These are phyloP conservation scores for Aspergillus carbonarius DNA, from an alignment of 2,329 filamentous ascomycete species.

Conservation along the genomic window DNA sequence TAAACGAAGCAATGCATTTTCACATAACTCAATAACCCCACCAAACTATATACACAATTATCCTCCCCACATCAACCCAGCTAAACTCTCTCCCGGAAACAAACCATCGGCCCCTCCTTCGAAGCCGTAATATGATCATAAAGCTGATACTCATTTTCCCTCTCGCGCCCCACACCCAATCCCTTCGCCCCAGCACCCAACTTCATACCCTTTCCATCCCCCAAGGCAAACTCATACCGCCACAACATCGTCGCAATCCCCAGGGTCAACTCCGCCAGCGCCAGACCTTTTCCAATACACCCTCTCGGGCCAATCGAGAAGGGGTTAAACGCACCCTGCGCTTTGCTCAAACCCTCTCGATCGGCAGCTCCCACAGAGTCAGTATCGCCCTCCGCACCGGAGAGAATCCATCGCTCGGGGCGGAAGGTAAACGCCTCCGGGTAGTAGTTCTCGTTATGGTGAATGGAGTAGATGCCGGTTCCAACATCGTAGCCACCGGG, in stretches of 20 bases:
- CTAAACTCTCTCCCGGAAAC: neutral
- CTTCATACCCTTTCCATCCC: neutral
- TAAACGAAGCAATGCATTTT: neutral
- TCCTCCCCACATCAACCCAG: neutral
- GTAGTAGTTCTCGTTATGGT: constrained; percentile 35
- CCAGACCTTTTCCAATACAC: constrained; percentile 28
- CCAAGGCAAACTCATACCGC: neutral
- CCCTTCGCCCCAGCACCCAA: neutral
- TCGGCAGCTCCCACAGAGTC: neutral
- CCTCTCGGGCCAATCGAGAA: constrained; percentile 26
- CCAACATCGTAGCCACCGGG: constrained; percentile 35
- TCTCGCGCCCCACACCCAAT: neutral
- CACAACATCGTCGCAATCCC: constrained; percentile 19
- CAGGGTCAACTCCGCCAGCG: constrained; percentile 25
- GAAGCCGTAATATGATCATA: constrained; percentile 8
- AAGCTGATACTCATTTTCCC: constrained; percentile 6
- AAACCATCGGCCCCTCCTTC: constrained; percentile 5
- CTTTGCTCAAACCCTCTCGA: neutral
- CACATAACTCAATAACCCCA: neutral
- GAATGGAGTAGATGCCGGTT: constrained; percentile 33
- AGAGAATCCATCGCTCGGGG: constrained; percentile 38
- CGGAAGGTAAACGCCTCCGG: constrained; percentile 29
- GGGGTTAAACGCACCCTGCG: constrained; percentile 18
- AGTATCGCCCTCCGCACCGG: neutral
- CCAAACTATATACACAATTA: neutral